Base-by-base conservation (phyloP, 23 red algal species). In the Pyropia yezoensis region DNA sequence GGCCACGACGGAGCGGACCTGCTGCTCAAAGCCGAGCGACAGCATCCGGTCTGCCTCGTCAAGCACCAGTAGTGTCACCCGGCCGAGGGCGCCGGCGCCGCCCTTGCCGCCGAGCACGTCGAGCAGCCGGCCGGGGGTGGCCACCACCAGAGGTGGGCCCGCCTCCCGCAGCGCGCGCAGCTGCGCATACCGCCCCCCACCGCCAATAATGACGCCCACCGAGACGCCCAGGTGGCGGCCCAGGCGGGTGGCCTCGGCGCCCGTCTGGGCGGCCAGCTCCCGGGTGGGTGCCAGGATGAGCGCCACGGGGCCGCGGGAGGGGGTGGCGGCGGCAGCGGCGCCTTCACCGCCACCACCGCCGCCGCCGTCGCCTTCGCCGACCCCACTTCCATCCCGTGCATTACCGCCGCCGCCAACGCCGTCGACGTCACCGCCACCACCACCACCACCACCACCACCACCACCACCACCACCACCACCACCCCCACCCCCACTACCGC, bases 21-120 rank as follows among this genome's bases (percentile, higher is more conserved):
- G 89, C 18, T 73, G 68, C 23, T 73, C 73, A 73, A 94, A 94
- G 16, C 89, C 89, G 4, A 85, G 33, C 62, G 82, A 76, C 20
- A 94, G 54, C 89, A 94, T 94, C 7, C 89, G 74, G 49, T 94
- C 89, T 7, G 89, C 89, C 34, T 94, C 89, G 54, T 94, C 89
- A 39, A 94, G 53, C 24, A 94, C 89, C 12, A 94, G 67, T 54
- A 79, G 84, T 9, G 71, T 85, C 14, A 75, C 76, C 13, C 79
- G 18, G 18, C 28, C 27, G 50, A 94, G 51, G 20, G 49, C 67
- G 61, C 89, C 82, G 14, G 75, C 69, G 39, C 39, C 39, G 11
- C 39, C 87, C 32, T 74, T 82, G 74, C 77, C 78, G 52, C 73
- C 62, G 17, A 94, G 29, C 78, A 94, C 73, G 69, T 94, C 89